Conservation (phyloP, 2,329 filamentous ascomycete species). For the Spiromastix sp. region DNA sequence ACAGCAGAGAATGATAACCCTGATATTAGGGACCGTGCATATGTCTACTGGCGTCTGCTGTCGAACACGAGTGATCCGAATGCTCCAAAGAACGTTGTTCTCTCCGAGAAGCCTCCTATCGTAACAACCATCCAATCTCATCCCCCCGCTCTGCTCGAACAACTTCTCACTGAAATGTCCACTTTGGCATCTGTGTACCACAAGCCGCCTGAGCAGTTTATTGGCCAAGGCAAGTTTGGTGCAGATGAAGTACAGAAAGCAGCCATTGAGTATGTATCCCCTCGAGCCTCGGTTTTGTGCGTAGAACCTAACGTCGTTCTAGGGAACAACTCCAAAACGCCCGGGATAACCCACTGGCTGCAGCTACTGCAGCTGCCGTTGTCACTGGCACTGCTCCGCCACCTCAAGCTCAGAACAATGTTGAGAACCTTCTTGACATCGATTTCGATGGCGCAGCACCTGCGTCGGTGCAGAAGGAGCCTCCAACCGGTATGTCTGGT, state of each 20-base stretch:
- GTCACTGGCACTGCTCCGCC: constrained; percentile 44
- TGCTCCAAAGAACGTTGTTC: constrained; percentile 83
- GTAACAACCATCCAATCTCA: constrained; percentile 87
- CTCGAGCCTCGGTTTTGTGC: background rate
- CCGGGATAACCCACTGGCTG: constrained; percentile 87
- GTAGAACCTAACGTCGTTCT: constrained; percentile 7
- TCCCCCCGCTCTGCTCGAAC: constrained; percentile 71
- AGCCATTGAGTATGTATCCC: constrained; percentile 63
- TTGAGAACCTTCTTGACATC: constrained; percentile 92
- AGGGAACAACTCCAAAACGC: constrained; percentile 83
- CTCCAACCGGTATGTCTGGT: constrained; percentile 54
- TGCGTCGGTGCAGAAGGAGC: constrained; percentile 65
- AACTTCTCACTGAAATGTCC: constrained; percentile 83
- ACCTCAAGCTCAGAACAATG: constrained; percentile 55
- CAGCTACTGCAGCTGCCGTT: constrained; percentile 60
- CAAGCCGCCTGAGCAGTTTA: constrained; percentile 95
- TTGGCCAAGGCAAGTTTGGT: constrained; percentile 87
- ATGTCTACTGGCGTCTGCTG: constrained; percentile 94
- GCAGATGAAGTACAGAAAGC: constrained; percentile 90
- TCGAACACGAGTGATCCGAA: constrained; percentile 72
- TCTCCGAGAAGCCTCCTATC: constrained; percentile 91
- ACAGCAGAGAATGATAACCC: constrained; percentile 96
- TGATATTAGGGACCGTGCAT: constrained; percentile 91
- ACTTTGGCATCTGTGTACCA: constrained; percentile 96
- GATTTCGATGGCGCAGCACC: constrained; percentile 91